Base-by-base conservation (phyloP, 1,284 basidiomycete species). In the Microbotryum intermedium region DNA sequence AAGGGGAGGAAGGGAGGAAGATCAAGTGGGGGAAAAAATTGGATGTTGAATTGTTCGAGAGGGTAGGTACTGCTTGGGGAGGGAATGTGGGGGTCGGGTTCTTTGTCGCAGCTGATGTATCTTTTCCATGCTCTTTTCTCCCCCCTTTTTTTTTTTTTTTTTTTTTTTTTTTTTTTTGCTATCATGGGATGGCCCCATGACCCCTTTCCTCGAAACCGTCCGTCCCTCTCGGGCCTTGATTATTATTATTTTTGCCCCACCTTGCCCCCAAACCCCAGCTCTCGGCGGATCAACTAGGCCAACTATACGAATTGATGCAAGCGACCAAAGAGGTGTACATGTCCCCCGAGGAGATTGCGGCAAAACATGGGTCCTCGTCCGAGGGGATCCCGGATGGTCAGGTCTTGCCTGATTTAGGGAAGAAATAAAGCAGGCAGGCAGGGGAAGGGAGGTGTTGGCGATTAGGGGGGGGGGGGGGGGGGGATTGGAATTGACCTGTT, bases 231-330 rank as follows among this genome's bases (percentile, higher is more conserved):
- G 34, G 34, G 29, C 29, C 11, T 39, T 16, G 34, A 11, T 16
- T 16, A 39, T 16, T 16, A 39, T 39, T 39, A 16, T 0, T 39
- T 39, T 16, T 16, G 9, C 34, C 34, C 30, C 4, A 25, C 16
- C 25, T 46, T 30, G 10, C 11, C 44, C 13, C 18, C n/a, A 13
- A 13, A 21, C 21, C 28, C 9, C 57, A 91, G 86, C 85, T 95
- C 82, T 90, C 87, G n/a, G 76, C 79, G n/a, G 87, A 93, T 73
- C 91, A 95, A 73, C 79, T 94, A 6, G 87, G 87, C 1, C 91
- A 95, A 73, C 76, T 95, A 48, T 90, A 93, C 72, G 90, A 93
- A 74, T 79, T 97, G 60, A 90, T 93, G 88, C 85, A 89, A 67
- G 87, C 84, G 1, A 85, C 89, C 0, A 89, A 88, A 72, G 85